Evolutionary conservation across 495 filamentous ascomycete genomes (phyloP).

Genomic region (Parmelia sp.): DNA sequence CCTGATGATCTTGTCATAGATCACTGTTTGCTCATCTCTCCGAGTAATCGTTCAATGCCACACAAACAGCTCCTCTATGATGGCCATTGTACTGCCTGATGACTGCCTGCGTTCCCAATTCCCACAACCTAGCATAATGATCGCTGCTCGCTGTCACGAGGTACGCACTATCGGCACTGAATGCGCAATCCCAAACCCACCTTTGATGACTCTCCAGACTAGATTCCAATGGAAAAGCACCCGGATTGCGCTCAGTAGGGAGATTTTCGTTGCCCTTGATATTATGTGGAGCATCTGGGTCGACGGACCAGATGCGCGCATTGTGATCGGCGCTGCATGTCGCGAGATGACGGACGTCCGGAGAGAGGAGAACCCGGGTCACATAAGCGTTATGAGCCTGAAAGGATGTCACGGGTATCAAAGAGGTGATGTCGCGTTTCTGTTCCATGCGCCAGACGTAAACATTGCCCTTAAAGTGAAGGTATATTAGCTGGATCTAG

Average conservation of each 20-base stretch:
- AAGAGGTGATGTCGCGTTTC: slow-evolving; percentile 73
- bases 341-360: slow-evolving; percentile 93
- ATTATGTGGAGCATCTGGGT: slow-evolving; percentile 35
- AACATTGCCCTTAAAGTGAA: slow-evolving; percentile 68
- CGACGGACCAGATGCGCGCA: slow-evolving; percentile 93
- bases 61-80: slow-evolving; percentile 90
- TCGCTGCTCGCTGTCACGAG: slow-evolving; percentile 97
- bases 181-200: slow-evolving; percentile 99
- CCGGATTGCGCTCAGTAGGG: slow-evolving; percentile 38
- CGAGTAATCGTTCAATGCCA: slow-evolving; percentile 94
- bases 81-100: slow-evolving; percentile 98
- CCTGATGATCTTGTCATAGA: not conserved
- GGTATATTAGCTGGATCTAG: slow-evolving; percentile 11
- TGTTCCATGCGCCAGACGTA: slow-evolving; percentile 94
- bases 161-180: slow-evolving; percentile 93
- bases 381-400: slow-evolving; percentile 89
- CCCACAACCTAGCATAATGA: slow-evolving; percentile 96
- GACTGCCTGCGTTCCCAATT: slow-evolving; percentile 73
- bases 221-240: slow-evolving; percentile 74
- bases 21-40: slow-evolving; percentile 41
- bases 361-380: slow-evolving; percentile 89
- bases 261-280: slow-evolving; percentile 25
- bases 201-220: slow-evolving; percentile 91
- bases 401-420: slow-evolving; percentile 88
- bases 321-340: slow-evolving; percentile 98